These are phyloP conservation scores for Camellia lanceoleosa DNA, from an alignment of 148 eudicot species.

Conservation along the genomic window DNA sequence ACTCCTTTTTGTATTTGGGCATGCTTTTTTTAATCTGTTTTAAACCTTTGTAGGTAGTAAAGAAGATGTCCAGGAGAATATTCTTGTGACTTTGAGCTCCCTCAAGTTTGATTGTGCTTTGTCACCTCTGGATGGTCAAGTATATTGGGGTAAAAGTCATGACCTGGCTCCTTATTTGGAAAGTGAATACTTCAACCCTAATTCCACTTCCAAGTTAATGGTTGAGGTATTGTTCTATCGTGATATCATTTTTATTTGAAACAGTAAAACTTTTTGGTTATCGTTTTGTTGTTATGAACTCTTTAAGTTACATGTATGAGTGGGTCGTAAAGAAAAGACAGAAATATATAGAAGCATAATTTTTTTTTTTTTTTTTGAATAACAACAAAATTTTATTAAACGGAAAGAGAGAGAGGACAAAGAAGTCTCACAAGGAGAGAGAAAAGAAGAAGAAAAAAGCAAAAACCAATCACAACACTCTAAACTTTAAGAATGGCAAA, in stretches of 20 bases:
- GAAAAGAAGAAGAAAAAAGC: no score
- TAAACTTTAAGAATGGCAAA: no score
- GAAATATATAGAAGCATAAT: background rate
- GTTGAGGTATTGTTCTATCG: no score
- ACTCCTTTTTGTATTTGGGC: no score
- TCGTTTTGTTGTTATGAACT: background rate
- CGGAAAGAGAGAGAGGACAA: no score
- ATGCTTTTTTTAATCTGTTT: background rate
- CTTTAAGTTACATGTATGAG: background rate
- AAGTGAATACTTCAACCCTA: no score
- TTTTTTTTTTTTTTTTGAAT: no score
- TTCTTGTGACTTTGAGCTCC: conserved; percentile 49
- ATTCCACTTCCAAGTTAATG: no score
- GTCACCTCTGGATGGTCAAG: conserved; percentile 82
- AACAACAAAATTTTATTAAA: no score
- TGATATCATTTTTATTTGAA: background rate
- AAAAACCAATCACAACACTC: no score
- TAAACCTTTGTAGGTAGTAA: conserved; percentile 39
- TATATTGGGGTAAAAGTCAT: conserved; percentile 73
- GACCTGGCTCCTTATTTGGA: conserved; percentile 75
- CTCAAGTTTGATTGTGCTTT: conserved; percentile 62
- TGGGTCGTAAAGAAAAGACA: background rate
- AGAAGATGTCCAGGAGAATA: conserved; percentile 28
- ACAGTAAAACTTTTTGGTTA: background rate
- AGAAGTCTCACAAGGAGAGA: no score